Conservation (phyloP, 1,139 yeast species). For the Pichia inconspicua region DNA sequence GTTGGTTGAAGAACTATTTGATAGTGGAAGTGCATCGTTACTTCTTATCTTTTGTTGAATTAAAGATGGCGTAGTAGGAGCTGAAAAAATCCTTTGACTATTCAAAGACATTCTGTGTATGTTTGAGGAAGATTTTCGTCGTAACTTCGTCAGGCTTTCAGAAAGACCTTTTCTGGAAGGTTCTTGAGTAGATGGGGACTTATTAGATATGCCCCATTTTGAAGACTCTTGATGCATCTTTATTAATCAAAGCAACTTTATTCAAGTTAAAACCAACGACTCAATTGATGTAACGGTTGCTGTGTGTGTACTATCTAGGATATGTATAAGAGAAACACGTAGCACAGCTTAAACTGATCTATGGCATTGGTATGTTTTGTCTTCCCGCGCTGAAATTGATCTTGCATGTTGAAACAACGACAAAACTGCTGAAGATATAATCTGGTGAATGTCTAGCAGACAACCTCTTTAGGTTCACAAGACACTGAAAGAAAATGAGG, state of each 20-base stretch:
- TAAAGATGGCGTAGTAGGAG: background rate
- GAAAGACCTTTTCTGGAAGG: slow-evolving; percentile 1
- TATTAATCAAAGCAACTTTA: background rate
- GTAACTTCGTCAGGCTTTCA: background rate
- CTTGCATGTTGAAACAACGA: no score
- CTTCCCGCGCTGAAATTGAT: no score
- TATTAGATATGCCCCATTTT: background rate
- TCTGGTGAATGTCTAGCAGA: no score
- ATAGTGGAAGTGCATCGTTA: background rate
- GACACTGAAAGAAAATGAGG: no score
- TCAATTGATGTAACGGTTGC: no score
- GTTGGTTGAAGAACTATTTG: background rate
- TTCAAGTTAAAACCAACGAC: no score
- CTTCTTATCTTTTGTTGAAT: background rate
- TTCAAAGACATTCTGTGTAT: background rate
- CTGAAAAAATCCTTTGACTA: background rate
- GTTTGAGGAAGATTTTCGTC: slow-evolving; percentile 3
- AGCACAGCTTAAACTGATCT: no score
- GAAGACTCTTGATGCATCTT: background rate
- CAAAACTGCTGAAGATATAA: no score
- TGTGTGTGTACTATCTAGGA: no score
- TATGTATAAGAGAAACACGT: no score
- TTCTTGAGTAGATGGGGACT: slow-evolving; percentile 1
- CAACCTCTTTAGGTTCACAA: no score
- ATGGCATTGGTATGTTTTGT: no score